phyloP scores from a whole-genome alignment of 1,284 basidiomycete genomes.

The Ceratobasidium sp. region DNA sequence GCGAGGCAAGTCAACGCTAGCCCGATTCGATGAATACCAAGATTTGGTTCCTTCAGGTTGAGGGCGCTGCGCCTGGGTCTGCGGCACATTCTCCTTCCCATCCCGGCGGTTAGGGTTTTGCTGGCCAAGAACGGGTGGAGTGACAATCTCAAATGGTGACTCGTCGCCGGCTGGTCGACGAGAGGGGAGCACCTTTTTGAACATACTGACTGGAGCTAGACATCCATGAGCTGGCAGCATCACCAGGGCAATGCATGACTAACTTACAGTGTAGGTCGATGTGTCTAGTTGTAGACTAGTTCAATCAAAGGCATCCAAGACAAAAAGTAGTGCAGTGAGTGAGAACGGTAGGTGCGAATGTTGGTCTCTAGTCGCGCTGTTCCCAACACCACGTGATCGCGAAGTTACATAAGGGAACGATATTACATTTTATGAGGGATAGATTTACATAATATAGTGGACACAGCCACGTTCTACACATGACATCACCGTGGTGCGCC shows the following conservation, averaged over 20 bases:
- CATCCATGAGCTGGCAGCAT: conserved; percentile 20
- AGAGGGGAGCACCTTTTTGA: conserved; percentile 42
- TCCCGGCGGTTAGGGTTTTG: conserved; percentile 6
- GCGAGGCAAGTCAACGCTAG: conserved; percentile 26
- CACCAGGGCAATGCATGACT: not conserved
- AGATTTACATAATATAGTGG: not conserved
- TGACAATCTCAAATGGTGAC: conserved; percentile 41
- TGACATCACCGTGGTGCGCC: conserved; percentile 13
- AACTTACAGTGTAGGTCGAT: not conserved
- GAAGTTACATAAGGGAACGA: conserved; percentile 4
- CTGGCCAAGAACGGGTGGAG: conserved; percentile 1
- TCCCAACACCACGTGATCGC: conserved; percentile 42
- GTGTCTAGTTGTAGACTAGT: not conserved
- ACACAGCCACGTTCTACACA: not conserved
- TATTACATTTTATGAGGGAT: no score
- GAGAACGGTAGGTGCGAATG: not conserved
- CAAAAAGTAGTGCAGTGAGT: not conserved
- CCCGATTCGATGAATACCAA: conserved; percentile 13
- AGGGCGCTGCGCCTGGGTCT: conserved; percentile 25
- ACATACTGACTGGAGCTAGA: conserved; percentile 23
- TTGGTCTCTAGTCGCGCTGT: conserved; percentile 24
- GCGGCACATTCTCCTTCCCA: conserved; percentile 29
- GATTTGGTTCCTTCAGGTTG: conserved; percentile 23
- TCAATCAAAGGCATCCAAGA: conserved; percentile 24
- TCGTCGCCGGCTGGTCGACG: conserved; percentile 20